Evolutionary conservation across 2,329 filamentous ascomycete genomes (phyloP), one percentile per base, ranked within the genome.

Genomic region (Colletotrichum somersetense): DNA sequence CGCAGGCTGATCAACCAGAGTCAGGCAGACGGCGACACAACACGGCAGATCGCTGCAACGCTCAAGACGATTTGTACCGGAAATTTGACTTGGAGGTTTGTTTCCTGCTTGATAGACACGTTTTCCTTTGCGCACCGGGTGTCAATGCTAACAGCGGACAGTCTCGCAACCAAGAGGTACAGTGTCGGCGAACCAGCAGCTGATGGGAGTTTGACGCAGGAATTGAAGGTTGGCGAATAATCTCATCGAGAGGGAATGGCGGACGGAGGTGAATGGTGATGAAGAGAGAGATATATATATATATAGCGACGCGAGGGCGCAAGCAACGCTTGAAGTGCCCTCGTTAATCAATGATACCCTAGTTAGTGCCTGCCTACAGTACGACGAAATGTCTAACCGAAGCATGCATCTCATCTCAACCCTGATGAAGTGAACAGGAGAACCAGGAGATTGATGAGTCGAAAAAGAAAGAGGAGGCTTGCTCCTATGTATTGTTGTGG

Each of bases 41-140:
- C 72, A 26, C 40, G 38, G 57, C 35, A 62, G 35, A 62, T 73
- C 16, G 16, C 62, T 10, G 56, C 55, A 12, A 64, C 65, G 57
- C 56, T 74, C 44, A 72, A 74, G 46, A 63, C 50, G 35, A 66
- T 66, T 26, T 74, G 70, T 66, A 74, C 72, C 1, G 72, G 72
- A 38, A 74, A 73, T 20, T 46, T 74, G 3, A 33, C 57, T 11
- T 74, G 72, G 72, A 74, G 72, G 72, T 73, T 30, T 44, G 70
- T 56, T 20, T 16, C 55, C 2, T 44, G n/a, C 55, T 2, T 44
- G n/a, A 26, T 14, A 18, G 16, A n/a, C 6, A 5, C 14, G 8
- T 16, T 35, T 33, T 3, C 16, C 20, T 35, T 33, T 3, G 10
- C 8, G 33, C 14, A 20, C 5, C 11, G 12, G 16, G 33, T 7